phyloP scores from a whole-genome alignment of 2,329 filamentous ascomycete genomes.

The Aureobasidium musti region DNA sequence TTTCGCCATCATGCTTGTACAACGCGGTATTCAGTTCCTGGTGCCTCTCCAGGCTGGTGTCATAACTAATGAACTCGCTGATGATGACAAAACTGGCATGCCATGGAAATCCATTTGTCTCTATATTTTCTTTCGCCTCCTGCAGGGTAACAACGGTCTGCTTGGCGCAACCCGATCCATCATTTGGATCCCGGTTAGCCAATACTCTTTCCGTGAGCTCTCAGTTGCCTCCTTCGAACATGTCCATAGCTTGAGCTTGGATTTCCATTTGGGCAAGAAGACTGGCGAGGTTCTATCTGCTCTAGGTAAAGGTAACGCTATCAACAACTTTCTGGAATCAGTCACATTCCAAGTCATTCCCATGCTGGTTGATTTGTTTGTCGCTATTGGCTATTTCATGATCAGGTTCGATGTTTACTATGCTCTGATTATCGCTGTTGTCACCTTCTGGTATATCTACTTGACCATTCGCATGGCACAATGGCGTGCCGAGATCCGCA shows the following conservation, averaged over 20 bases:
- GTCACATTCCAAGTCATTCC: conserved; percentile 94
- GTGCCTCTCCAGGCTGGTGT: conserved; percentile 79
- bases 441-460: conserved; percentile 95
- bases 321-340: conserved; percentile 95
- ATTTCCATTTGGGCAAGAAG: conserved; percentile 95
- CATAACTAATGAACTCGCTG: conserved; percentile 74
- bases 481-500: conserved; percentile 84
- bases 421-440: conserved; percentile 82
- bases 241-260: conserved; percentile 89
- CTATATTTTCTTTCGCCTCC: conserved; percentile 74
- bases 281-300: conserved; percentile 96
- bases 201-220: conserved; percentile 93
- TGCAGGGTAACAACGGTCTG: conserved; percentile 87
- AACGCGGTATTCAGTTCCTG: conserved; percentile 81
- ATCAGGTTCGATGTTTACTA: conserved; percentile 83
- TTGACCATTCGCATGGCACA: conserved; percentile 95
- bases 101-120: conserved; percentile 75
- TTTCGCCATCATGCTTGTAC: conserved; percentile 74
- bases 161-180: conserved; percentile 79
- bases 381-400: conserved; percentile 82
- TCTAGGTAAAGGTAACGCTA: conserved; percentile 91
- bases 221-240: conserved; percentile 97
- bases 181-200: conserved; percentile 94
- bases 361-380: conserved; percentile 85
- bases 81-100: conserved; percentile 55